Evolutionary conservation across 495 filamentous ascomycete species (phyloP).

Genomic region (Trichoderma gamsii): DNA sequence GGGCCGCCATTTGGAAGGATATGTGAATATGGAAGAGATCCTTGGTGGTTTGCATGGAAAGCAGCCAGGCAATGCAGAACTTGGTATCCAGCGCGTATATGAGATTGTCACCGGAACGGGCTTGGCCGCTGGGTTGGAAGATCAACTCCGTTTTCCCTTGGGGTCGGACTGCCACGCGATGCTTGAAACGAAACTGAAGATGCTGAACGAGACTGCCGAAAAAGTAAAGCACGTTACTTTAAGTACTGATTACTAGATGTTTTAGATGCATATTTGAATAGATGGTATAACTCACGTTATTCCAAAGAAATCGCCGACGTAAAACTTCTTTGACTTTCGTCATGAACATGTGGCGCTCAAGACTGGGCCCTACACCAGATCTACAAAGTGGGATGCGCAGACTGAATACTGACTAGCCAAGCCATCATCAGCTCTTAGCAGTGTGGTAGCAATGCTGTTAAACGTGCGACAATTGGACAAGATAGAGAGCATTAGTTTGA

Average conservation of each 20-base stretch:
- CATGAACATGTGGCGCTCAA: no score
- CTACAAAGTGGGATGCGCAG: no score
- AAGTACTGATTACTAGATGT: not conserved
- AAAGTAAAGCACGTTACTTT: not conserved
- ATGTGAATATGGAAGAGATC: not conserved
- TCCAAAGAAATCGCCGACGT: no score
- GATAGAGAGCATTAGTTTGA: no score
- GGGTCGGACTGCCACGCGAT: not conserved
- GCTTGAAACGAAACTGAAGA: not conserved
- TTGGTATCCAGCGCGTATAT: slow-evolving; percentile 1
- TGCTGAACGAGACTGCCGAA: not conserved
- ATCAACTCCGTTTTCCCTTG: not conserved
- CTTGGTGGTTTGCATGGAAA: not conserved
- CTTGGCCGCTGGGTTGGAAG: not conserved
- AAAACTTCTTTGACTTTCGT: no score
- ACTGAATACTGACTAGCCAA: no score
- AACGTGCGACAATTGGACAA: no score
- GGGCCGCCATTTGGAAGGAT: not conserved
- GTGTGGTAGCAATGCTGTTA: no score
- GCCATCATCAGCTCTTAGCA: no score
- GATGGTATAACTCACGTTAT: not conserved
- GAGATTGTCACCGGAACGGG: not conserved
- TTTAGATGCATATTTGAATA: not conserved
- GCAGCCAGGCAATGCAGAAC: not conserved
- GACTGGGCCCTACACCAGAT: no score